phyloP scores from a whole-genome alignment of 352 stramenopile species.

The Phytophthora megakarya region DNA sequence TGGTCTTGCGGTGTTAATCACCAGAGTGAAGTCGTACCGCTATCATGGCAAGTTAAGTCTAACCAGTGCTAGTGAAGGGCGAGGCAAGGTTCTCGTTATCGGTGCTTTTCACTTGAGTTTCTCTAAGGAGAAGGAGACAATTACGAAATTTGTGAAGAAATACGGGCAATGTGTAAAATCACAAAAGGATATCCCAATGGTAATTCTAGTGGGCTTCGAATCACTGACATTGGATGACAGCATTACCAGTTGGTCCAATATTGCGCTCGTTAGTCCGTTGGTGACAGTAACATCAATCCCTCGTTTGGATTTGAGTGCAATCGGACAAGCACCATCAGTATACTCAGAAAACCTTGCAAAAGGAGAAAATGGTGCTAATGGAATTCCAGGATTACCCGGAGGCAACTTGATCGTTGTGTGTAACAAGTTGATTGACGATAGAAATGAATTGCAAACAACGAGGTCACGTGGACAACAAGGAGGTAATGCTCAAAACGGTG shows the following conservation, averaged over 20 bases:
- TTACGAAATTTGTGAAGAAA: constrained; percentile 24
- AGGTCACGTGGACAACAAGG: constrained; percentile 12
- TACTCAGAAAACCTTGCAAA: not conserved
- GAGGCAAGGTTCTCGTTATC: constrained; percentile 7
- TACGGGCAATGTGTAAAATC: not conserved
- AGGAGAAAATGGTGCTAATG: constrained; percentile 6
- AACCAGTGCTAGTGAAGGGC: no score
- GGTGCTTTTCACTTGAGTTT: constrained; percentile 14
- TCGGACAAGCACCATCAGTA: not conserved
- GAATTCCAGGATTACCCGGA: constrained; percentile 17
- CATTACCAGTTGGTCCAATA: constrained; percentile 10
- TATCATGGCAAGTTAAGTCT: not conserved
- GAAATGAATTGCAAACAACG: not conserved
- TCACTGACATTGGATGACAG: constrained; percentile 17
- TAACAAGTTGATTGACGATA: not conserved
- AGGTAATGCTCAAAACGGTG: constrained; percentile 17
- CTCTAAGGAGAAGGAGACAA: constrained; percentile 5
- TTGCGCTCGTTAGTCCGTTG: constrained; percentile 13
- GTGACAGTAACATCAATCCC: constrained; percentile 3
- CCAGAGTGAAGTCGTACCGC: constrained; percentile 3
- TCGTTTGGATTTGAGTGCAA: not conserved
- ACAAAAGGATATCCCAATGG: not conserved
- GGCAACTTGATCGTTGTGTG: constrained; percentile 19
- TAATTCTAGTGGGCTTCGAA: constrained; percentile 21
- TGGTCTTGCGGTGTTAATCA: constrained; percentile 7